Base-by-base conservation (phyloP, 208 protist species). In the Trypanosoma vivax region DNA sequence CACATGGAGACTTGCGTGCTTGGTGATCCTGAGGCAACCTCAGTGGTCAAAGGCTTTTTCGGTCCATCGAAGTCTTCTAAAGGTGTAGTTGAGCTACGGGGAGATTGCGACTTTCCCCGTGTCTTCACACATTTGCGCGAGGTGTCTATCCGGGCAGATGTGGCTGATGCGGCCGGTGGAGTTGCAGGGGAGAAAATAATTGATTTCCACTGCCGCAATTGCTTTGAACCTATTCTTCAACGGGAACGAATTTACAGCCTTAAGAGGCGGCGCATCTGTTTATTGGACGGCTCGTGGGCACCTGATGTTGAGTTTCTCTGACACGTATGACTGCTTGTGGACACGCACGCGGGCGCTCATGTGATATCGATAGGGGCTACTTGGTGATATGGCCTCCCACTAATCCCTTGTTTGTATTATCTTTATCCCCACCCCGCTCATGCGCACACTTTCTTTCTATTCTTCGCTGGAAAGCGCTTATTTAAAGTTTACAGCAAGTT, bases 211-310 rank as follows among this genome's bases (percentile, higher is more conserved):
- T 94, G 87, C 57, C 68, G 68, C 45, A 90, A 86, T 45, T 94
- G 87, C 38, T 77, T 94, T 55, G 69, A 90, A 34, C 65, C 67
- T 1, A 46, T 90, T 25, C 30, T 93, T 10, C 75, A 84, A 35
- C 67, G 60, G 28, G 47, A 70, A 19, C 72, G 75, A 0, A 40
- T 54, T 11, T 48, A 59, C 13, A 73, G 55, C n/a, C 31, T 83
- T 9, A 90, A 90, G 65, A 57, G 56, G 18, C 64, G 64, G 2
- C 70, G 69, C 16, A 70, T 93, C 23, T 52, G 69, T 11, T 50
- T 93, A 14, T 61, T 90, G 4, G 86, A 93, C 43, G 86, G 86
- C n/a, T 71, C 62, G 16, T 93, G 86, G 86, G 88, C 86, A 21
- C 81, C 86, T 0, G 69, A 79, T 27, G 41, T 77, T 5, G 86